Evolutionary conservation across 352 stramenopile genomes (phyloP), one percentile per base, ranked within the genome.

Genomic region (Phytophthora aleatoria): DNA sequence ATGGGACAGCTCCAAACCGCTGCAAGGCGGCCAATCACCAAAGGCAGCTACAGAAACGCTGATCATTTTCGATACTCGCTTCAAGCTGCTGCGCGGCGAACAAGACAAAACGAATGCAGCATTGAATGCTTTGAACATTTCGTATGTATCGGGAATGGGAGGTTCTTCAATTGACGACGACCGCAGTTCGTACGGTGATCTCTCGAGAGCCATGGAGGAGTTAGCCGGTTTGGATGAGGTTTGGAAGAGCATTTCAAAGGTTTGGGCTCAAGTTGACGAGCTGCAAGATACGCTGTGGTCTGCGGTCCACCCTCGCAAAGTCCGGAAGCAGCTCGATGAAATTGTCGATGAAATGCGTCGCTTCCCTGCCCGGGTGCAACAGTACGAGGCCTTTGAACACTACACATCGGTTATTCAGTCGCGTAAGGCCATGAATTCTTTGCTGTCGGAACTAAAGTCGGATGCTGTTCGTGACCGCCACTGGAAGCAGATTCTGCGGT

Each of bases 401-500:
- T 89, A 99, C 7, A 77, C 97, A 20, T 83, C 96, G n/a, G 86
- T 88, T 38, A 90, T 99, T 38, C 94, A 98, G 45, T 72, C 76
- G 4, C 98, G 97, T 64, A 93, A 98, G 43, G 70, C 80, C 57
- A 97, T 98, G 51, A 97, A 99, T 60, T 79, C 85, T 28, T 73
- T 99, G 27, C 70, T 99, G 5, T 92, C 92, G 30, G 98, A 99
- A 57, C 76, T 99, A 10, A 99, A 99, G 59, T 99, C 97, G 2
- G 98, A 99, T 56, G 93, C 97, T 5, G 96, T 99, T 67, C 98
- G 98, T 50, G 97, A 99, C 42, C 86, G 98, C 0, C 98, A 99
- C 65, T 99, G 98, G 98, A 99, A 99, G 71, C 91, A 91, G 16
- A 98, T 99, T 57, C 75, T 99, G 5, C 85, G 96, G 36, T 74